Percentiles rank a stretch among this genome's conserved stretches.
Conservation (phyloP, 768 basidiomycete genomes). For the Auricularia cornea region DNA sequence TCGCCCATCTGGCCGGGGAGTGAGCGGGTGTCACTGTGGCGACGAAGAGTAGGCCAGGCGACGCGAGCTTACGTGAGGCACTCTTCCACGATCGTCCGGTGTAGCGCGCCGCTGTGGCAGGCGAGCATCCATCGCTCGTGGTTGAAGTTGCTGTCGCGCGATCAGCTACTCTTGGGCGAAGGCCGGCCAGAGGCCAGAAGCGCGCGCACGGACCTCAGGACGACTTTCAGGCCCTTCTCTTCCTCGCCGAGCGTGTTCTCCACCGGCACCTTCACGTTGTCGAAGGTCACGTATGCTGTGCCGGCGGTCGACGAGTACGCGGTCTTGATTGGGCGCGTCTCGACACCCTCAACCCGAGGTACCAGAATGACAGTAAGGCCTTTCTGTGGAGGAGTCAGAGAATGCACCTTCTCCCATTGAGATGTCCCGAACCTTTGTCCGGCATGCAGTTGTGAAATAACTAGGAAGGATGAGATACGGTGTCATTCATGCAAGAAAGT, state of each 20-base stretch:
- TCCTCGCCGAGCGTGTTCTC: constrained; percentile 82
- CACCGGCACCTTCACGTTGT: constrained; percentile 62
- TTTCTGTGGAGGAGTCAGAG: constrained; percentile 29
- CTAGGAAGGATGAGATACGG: constrained; percentile 1
- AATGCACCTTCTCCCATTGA: not conserved
- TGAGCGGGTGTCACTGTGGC: not conserved
- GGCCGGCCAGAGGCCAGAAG: constrained; percentile 18
- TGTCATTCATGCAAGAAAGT: constrained; percentile 16
- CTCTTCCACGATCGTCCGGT: constrained; percentile 80
- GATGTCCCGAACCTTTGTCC: constrained; percentile 44
- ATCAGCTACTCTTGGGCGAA: not conserved
- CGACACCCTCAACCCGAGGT: constrained; percentile 59
- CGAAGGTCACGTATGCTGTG: constrained; percentile 54
- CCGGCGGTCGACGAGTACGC: constrained; percentile 88
- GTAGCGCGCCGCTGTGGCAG: constrained; percentile 59
- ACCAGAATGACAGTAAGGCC: constrained; percentile 74
- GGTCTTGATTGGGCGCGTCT: constrained; percentile 87
- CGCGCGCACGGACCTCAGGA: constrained; percentile 36
- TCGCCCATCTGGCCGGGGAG: constrained; percentile 56
- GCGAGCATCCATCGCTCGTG: constrained; percentile 88
- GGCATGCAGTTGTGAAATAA: constrained; percentile 74
- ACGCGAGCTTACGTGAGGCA: constrained; percentile 58
- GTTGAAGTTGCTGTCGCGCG: constrained; percentile 60
- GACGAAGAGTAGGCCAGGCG: not conserved
- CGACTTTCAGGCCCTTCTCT: constrained; percentile 75